Evolutionary conservation across 768 basidiomycete genomes (phyloP).

Genomic region (Phylloporus scabripes): DNA sequence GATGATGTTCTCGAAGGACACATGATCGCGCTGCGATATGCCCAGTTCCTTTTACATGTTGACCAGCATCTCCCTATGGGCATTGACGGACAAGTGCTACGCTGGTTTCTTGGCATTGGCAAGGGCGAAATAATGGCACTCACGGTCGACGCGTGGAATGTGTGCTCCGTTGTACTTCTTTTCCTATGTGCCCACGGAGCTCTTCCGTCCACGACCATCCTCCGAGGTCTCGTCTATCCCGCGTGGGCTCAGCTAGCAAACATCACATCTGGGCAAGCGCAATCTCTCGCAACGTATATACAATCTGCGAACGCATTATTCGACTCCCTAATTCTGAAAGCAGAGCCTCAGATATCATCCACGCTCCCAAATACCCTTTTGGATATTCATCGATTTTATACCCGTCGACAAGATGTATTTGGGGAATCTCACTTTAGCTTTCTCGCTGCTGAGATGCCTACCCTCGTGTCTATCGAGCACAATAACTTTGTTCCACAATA

Average conservation of each 20-base stretch:
- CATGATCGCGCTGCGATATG: conserved; percentile 59
- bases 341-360: conserved; percentile 39
- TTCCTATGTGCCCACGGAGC: conserved; percentile 63
- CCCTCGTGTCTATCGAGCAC: conserved; percentile 66
- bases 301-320: conserved; percentile 61
- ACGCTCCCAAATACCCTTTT: conserved; percentile 46
- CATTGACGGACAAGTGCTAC: conserved; percentile 62
- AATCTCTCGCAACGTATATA: conserved; percentile 47
- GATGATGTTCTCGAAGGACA: conserved; percentile 42
- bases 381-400: conserved; percentile 64
- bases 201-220: conserved; percentile 64
- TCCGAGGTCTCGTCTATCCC: conserved; percentile 73
- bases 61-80: conserved; percentile 73
- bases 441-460: conserved; percentile 60
- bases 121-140: conserved; percentile 57
- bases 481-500: conserved; percentile 47
- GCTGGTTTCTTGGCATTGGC: conserved; percentile 69
- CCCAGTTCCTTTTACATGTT: conserved; percentile 63
- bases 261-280: conserved; percentile 33
- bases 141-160: conserved; percentile 59
- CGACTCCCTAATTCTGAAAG: conserved; percentile 50
- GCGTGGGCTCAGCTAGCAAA: conserved; percentile 61
- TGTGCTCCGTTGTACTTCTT: conserved; percentile 56
- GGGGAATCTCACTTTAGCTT: conserved; percentile 57
- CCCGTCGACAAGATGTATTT: conserved; percentile 64